phyloP scores from a whole-genome alignment of 1,284 basidiomycete species.

The Hymenochaete sp. region DNA sequence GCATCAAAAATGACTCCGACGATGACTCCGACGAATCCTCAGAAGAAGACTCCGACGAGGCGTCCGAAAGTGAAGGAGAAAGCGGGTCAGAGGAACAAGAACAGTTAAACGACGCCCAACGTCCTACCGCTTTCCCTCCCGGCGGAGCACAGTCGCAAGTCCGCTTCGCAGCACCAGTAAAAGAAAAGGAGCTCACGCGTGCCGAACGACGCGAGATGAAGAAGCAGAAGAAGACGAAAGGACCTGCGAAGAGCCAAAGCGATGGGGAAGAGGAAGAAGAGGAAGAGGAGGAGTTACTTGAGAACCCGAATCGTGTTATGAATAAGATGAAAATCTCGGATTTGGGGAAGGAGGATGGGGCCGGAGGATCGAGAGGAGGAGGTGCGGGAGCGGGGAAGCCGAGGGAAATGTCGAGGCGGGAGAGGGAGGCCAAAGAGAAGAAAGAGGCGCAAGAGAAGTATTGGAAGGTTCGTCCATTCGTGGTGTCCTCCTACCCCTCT shows the following conservation, averaged over 20 bases:
- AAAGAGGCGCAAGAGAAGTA: slow-evolving; percentile 79
- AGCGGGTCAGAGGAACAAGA: slow-evolving; percentile 25
- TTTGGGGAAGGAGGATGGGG: no score
- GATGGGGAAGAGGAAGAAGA: slow-evolving; percentile 30
- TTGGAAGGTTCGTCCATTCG: slow-evolving; percentile 53
- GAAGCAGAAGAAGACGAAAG: slow-evolving; percentile 55
- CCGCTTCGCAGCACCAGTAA: no score
- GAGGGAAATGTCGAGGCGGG: slow-evolving; percentile 53
- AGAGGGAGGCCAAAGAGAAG: slow-evolving; percentile 85
- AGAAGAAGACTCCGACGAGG: slow-evolving; percentile 32
- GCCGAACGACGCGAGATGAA: slow-evolving; percentile 63
- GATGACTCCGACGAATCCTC: slow-evolving; percentile 32
- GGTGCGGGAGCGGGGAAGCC: slow-evolving; percentile 26
- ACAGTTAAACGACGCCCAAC: slow-evolving; percentile 16
- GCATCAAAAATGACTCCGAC: slow-evolving; percentile 27
- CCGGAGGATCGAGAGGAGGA: no score
- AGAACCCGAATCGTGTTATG: slow-evolving; percentile 62
- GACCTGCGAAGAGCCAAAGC: slow-evolving; percentile 30
- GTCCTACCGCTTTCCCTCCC: no score
- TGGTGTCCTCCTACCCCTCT: not conserved
- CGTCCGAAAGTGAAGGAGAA: slow-evolving; percentile 28
- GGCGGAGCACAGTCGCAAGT: no score
- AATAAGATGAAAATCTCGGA: slow-evolving; percentile 63
- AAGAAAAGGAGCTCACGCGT: slow-evolving; percentile 46
- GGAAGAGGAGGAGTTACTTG: slow-evolving; percentile 43